Percentiles rank a stretch among this genome's conserved stretches.
Conservation (phyloP, 352 stramenopile genomes). For the Phytophthora rubi region DNA sequence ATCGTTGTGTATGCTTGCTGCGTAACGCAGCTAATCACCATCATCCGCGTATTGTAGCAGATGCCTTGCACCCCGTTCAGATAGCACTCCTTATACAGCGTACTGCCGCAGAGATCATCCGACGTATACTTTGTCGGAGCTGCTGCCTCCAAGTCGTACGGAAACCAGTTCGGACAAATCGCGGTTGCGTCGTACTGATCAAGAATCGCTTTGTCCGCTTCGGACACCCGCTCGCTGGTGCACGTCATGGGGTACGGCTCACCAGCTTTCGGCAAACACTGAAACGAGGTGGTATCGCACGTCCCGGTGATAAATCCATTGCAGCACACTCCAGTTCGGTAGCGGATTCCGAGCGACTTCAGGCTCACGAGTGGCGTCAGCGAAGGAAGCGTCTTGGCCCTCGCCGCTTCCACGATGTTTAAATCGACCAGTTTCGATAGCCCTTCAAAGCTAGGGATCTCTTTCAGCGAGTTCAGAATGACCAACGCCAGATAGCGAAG, state of each 20-base stretch:
- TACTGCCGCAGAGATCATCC: constrained; percentile 38
- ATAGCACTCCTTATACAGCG: constrained; percentile 41
- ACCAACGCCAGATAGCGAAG: constrained; percentile 52
- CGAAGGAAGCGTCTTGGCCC: constrained; percentile 31
- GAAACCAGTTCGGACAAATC: constrained; percentile 27
- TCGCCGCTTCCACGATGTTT: constrained; percentile 33
- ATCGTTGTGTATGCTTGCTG: constrained; percentile 33
- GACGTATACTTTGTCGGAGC: constrained; percentile 32
- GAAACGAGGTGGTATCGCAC: constrained; percentile 34
- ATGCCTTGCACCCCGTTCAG: constrained; percentile 37
- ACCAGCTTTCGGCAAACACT: constrained; percentile 28
- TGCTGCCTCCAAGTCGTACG: constrained; percentile 29
- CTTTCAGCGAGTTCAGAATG: constrained; percentile 21
- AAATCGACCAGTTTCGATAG: constrained; percentile 27
- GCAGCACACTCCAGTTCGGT: constrained; percentile 40
- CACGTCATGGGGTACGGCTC: constrained; percentile 37
- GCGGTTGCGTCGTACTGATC: constrained; percentile 10
- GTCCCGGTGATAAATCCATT: constrained; percentile 37
- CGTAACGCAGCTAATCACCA: constrained; percentile 47
- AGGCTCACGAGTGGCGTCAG: constrained; percentile 23
- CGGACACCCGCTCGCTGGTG: constrained; percentile 22
- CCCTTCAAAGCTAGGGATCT: constrained; percentile 40
- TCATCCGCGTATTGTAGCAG: constrained; percentile 56
- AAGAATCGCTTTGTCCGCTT: constrained; percentile 28
- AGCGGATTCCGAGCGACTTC: constrained; percentile 28